phyloP scores from a whole-genome alignment of 148 eudicot genomes.

The Vaccinium macrocarpon region DNA sequence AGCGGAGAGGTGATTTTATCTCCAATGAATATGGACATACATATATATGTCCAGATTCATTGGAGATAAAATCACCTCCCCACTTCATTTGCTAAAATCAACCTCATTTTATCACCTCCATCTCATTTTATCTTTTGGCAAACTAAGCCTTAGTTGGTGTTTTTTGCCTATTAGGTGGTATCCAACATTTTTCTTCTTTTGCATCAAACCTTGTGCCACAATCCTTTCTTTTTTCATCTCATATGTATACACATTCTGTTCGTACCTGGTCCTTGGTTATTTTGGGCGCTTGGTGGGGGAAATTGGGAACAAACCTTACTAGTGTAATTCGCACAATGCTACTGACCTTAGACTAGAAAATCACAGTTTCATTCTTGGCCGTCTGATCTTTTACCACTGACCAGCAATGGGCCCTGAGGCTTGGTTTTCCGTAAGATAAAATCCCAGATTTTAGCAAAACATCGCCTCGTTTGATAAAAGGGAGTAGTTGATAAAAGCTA shows the following conservation, averaged over 20 bases:
- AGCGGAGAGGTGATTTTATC: too few species aligned
- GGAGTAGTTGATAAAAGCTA: too few species aligned
- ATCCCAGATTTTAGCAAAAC: too few species aligned
- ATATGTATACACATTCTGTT: background rate
- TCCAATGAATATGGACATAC: too few species aligned
- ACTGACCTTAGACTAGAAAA: background rate
- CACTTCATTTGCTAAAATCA: too few species aligned
- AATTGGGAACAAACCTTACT: background rate
- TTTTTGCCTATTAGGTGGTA: background rate
- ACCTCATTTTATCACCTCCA: too few species aligned
- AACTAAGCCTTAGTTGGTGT: too few species aligned
- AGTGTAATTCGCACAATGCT: background rate
- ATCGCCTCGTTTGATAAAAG: too few species aligned
- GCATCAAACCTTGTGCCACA: background rate
- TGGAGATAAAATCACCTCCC: too few species aligned
- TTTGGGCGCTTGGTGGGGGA: background rate
- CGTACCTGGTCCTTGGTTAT: background rate
- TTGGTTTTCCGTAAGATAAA: too few species aligned
- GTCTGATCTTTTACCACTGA: background rate
- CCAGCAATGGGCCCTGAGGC: background rate
- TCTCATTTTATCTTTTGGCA: too few species aligned
- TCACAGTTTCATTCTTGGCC: background rate
- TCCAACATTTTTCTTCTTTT: background rate
- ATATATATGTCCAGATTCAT: too few species aligned
- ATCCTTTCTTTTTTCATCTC: background rate